Evolutionary conservation across 768 basidiomycete species (phyloP).

Genomic region (Suillus americanus): DNA sequence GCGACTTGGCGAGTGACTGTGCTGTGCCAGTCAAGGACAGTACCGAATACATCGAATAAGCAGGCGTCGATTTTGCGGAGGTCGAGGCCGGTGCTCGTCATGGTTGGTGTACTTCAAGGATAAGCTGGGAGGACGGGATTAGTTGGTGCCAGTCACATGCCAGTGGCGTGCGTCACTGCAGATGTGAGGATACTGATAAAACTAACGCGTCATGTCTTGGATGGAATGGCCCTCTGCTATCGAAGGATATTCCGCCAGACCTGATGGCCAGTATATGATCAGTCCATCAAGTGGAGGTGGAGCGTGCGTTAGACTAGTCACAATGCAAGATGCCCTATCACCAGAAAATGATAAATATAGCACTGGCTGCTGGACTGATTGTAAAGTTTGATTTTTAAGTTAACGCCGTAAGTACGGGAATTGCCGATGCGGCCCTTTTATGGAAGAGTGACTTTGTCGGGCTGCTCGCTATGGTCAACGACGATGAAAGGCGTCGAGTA

Average conservation of each 20-base stretch:
- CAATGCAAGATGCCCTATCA: background rate
- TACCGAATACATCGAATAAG: slow-evolving; percentile 52
- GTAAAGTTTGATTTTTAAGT: background rate
- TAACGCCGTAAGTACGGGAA: background rate
- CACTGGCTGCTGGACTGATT: background rate
- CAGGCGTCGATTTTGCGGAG: slow-evolving; percentile 38
- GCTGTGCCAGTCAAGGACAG: slow-evolving; percentile 44
- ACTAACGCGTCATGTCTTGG: background rate
- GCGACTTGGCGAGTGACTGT: slow-evolving; percentile 21
- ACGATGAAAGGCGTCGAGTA: background rate
- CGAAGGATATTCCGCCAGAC: background rate
- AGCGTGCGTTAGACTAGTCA: background rate
- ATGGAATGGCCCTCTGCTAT: background rate
- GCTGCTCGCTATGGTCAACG: background rate
- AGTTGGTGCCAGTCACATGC: background rate
- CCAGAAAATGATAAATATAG: background rate
- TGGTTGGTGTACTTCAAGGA: background rate
- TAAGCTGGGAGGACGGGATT: background rate
- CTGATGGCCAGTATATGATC: background rate
- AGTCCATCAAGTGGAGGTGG: background rate
- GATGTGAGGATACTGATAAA: background rate
- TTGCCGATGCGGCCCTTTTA: background rate
- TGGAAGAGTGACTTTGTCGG: slow-evolving; percentile 1
- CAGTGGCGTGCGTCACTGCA: background rate
- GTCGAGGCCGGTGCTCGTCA: background rate